These are phyloP conservation scores for Pseudogymnoascus sp. DNA, from an alignment of 2,329 filamentous ascomycete species.

Conservation along the genomic window DNA sequence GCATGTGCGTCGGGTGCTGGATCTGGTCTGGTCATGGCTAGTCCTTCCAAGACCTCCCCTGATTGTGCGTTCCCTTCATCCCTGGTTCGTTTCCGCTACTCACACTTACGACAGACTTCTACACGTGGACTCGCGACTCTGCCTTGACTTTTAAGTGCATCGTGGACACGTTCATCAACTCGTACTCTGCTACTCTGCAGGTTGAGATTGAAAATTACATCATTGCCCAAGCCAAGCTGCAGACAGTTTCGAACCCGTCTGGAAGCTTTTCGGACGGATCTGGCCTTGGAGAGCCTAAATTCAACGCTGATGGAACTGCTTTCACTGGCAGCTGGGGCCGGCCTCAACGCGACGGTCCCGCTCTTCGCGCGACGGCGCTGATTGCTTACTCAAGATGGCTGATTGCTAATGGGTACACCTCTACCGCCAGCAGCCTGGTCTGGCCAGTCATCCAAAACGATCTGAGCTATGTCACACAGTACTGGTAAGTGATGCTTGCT, in stretches of 20 bases:
- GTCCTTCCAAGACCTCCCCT: slow-evolving; percentile 47
- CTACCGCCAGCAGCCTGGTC: slow-evolving; percentile 43
- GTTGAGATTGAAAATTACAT: slow-evolving; percentile 59
- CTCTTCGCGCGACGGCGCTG: slow-evolving; percentile 67
- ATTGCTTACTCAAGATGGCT: slow-evolving; percentile 69
- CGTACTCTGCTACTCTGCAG: slow-evolving; percentile 19
- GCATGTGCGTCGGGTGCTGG: slow-evolving; percentile 30
- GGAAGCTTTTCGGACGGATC: slow-evolving; percentile 33
- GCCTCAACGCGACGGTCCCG: slow-evolving; percentile 73
- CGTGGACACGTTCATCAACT: slow-evolving; percentile 53
- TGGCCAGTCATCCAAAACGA: slow-evolving; percentile 76
- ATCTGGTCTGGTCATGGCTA: slow-evolving; percentile 50
- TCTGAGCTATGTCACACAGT: slow-evolving; percentile 66
- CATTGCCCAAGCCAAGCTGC: slow-evolving; percentile 53
- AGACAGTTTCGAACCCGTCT: slow-evolving; percentile 53
- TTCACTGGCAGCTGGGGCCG: slow-evolving; percentile 67
- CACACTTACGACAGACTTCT: slow-evolving; percentile 55
- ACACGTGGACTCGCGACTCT: slow-evolving; percentile 72
- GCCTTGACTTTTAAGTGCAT: slow-evolving; percentile 64
- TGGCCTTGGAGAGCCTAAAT: slow-evolving; percentile 68
- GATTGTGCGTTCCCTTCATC: slow-evolving; percentile 41
- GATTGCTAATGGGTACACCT: slow-evolving; percentile 51
- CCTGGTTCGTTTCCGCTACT: not conserved
- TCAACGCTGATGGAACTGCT: slow-evolving; percentile 54
- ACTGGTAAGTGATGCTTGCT: slow-evolving; percentile 46